Evolutionary conservation across 2,329 filamentous ascomycete genomes (phyloP).

Genomic region (Diaporthe longicolla): DNA sequence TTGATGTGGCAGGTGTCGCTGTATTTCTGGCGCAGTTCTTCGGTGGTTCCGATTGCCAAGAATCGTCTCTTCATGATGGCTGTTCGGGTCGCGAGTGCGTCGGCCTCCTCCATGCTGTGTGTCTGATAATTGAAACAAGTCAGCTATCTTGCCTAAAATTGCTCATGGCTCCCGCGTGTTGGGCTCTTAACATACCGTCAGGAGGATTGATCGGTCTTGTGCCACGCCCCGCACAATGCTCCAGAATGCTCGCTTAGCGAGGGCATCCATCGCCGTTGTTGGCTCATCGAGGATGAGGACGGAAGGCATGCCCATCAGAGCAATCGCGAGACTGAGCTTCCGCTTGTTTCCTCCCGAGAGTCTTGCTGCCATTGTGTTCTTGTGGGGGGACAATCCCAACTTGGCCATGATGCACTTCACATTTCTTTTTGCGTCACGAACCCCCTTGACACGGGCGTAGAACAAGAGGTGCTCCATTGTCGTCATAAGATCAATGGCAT

Average conservation of each 20-base stretch:
- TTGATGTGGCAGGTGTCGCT: background rate
- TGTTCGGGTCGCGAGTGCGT: background rate
- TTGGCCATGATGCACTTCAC: background rate
- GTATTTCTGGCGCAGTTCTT: background rate
- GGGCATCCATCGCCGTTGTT: slow-evolving; percentile 4
- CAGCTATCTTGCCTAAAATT: background rate
- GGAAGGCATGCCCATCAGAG: slow-evolving; percentile 1
- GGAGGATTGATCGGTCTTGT: background rate
- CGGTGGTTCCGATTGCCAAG: background rate
- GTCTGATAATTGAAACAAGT: background rate
- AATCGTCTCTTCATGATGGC: slow-evolving; percentile 3
- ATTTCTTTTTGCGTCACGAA: background rate
- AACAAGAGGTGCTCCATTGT: background rate
- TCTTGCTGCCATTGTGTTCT: slow-evolving; percentile 6
- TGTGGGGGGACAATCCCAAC: background rate
- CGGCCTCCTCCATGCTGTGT: background rate
- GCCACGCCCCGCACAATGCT: background rate
- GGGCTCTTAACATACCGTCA: background rate
- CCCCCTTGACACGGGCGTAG: background rate
- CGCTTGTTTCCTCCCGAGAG: background rate
- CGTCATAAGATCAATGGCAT: slow-evolving; percentile 8
- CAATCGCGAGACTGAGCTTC: slow-evolving; percentile 10
- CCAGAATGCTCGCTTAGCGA: slow-evolving; percentile 4
- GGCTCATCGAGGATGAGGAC: slow-evolving; percentile 11
- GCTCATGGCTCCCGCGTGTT: fast-evolving